Evolutionary conservation across 1,284 basidiomycete species (phyloP).

Genomic region (Marasmius oreades): DNA sequence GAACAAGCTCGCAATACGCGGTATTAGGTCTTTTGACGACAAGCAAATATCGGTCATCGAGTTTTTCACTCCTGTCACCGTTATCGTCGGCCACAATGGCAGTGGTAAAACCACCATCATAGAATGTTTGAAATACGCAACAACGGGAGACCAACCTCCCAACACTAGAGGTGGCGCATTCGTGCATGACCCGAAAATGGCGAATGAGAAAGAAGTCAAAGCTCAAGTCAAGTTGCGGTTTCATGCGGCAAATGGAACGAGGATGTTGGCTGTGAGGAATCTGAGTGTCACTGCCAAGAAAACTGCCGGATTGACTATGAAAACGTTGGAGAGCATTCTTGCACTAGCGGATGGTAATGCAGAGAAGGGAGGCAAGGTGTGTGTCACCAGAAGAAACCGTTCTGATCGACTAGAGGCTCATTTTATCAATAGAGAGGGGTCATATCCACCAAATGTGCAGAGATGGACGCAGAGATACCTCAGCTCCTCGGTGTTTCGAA

Average conservation of each 20-base stretch:
- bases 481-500: conserved; percentile 93
- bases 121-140: conserved; percentile 98
- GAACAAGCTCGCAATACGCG: conserved; percentile 85
- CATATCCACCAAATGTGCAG: conserved; percentile 95
- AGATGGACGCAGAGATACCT: conserved; percentile 95
- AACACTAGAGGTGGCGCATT: conserved; percentile 98
- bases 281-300: conserved; percentile 94
- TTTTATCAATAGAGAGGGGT: conserved; percentile 60
- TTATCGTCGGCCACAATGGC: conserved; percentile 98
- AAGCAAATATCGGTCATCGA: conserved; percentile 94
- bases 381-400: conserved; percentile 14
- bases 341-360: conserved; percentile 67
- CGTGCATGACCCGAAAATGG: conserved; percentile 98
- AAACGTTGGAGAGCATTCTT: conserved; percentile 93
- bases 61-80: conserved; percentile 96
- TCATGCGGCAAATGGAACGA: conserved; percentile 79
- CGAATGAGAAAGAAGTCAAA: conserved; percentile 97
- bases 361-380: conserved; percentile 74
- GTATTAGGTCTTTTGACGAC: conserved; percentile 92
- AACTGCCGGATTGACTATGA: conserved; percentile 87
- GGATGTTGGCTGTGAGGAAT: conserved; percentile 93
- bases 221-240: conserved; percentile 97
- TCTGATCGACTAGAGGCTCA: not conserved
- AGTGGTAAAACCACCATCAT: conserved; percentile 99
- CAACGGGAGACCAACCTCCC: conserved; percentile 96